phyloP scores from a whole-genome alignment of 345 rosid species.

The Eucalyptus paniculata region DNA sequence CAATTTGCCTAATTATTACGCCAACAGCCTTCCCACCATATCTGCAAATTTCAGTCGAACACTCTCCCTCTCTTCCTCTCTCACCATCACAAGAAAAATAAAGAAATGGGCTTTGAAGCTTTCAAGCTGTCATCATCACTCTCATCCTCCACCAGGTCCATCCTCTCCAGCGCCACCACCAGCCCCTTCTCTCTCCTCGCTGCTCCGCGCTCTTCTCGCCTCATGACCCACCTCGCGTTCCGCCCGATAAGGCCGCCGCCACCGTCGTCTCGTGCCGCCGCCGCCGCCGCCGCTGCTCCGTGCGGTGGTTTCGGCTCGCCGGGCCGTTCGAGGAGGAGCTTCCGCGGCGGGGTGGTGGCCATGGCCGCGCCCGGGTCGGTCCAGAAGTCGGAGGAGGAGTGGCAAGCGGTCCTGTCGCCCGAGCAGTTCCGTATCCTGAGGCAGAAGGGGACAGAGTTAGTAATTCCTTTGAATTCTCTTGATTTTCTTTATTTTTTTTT shows the following conservation, averaged over 20 bases:
- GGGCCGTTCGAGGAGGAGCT: too few species aligned
- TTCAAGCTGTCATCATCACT: constrained; percentile 10
- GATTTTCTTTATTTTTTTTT: too few species aligned
- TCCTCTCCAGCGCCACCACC: neutral
- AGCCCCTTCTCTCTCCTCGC: neutral
- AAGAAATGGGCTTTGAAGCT: constrained; percentile 23
- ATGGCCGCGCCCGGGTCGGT: too few species aligned
- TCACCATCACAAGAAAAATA: neutral
- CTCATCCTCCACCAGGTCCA: constrained; percentile 10
- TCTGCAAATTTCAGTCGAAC: neutral
- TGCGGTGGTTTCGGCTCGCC: too few species aligned
- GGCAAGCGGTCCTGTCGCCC: too few species aligned
- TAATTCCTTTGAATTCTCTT: too few species aligned
- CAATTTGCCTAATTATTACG: neutral
- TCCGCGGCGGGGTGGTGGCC: too few species aligned
- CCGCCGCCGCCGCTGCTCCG: too few species aligned
- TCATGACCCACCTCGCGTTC: neutral
- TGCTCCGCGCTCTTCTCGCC: neutral
- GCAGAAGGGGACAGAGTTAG: too few species aligned
- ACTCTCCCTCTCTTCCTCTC: neutral
- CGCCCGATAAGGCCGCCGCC: neutral
- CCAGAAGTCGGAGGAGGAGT: too few species aligned
- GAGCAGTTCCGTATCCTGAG: too few species aligned
- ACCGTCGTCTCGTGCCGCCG: neutral
- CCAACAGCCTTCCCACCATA: neutral